phyloP scores from a whole-genome alignment of 257 asterid genomes.

The Rauvolfia tetraphylla region DNA sequence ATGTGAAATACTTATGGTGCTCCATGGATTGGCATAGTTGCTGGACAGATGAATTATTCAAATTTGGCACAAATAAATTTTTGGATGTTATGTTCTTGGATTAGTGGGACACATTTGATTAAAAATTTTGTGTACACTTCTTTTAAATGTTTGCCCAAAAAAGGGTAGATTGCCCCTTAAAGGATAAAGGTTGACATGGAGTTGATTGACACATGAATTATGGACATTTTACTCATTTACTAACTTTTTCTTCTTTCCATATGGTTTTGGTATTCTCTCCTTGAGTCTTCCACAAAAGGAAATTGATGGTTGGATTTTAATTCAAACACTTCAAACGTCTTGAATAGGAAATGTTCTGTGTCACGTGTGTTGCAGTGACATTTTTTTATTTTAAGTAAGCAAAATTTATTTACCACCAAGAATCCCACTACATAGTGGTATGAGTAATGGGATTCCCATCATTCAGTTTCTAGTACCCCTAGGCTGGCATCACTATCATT shows the following conservation, averaged over 20 bases:
- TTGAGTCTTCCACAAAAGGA: slow-evolving; percentile 6
- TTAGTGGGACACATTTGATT: slow-evolving; percentile 29
- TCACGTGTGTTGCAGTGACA: slow-evolving; percentile 14
- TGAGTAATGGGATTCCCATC: slow-evolving; percentile 4
- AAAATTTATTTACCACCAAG: slow-evolving; percentile 3
- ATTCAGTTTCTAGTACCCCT: not conserved
- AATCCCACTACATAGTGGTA: slow-evolving; percentile 2
- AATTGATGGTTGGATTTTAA: slow-evolving; percentile 10
- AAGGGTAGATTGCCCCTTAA: slow-evolving; percentile 9
- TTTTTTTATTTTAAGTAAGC: slow-evolving; percentile 11
- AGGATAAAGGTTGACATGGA: slow-evolving; percentile 18
- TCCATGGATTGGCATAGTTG: not conserved
- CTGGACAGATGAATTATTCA: not conserved
- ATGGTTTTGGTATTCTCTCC: not conserved
- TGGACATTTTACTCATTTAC: slow-evolving; percentile 19
- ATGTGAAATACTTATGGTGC: not conserved
- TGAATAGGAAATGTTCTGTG: slow-evolving; percentile 5
- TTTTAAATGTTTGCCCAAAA: slow-evolving; percentile 30
- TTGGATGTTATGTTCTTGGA: slow-evolving; percentile 14
- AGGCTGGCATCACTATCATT: not conserved
- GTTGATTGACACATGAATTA: slow-evolving; percentile 1
- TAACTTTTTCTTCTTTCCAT: not conserved
- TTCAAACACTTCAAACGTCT: not conserved
- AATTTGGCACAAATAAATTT: slow-evolving; percentile 12
- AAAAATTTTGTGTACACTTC: slow-evolving; percentile 19